phyloP scores from a whole-genome alignment of 495 filamentous ascomycete genomes.

The Aspergillus campestris region DNA sequence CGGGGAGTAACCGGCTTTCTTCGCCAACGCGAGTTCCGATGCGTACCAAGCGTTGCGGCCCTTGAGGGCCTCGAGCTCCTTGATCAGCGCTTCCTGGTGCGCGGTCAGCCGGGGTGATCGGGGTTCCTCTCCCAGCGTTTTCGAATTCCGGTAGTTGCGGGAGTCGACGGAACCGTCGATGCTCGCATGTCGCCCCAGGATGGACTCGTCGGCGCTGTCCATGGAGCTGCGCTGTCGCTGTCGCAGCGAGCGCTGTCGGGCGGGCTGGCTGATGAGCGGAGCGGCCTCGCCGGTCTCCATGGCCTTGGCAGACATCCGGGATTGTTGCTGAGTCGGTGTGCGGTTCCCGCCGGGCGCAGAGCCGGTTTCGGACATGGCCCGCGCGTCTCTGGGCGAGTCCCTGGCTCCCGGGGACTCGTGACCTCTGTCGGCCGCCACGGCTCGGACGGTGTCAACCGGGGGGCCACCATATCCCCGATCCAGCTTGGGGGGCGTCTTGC shows the following conservation, averaged over 20 bases:
- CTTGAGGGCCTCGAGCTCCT: slow-evolving; percentile 75
- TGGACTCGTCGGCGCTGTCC: slow-evolving; percentile 39
- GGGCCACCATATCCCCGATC: slow-evolving; percentile 39
- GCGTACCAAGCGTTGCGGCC: slow-evolving; percentile 94
- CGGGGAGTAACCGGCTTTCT: slow-evolving; percentile 76
- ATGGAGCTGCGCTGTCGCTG: slow-evolving; percentile 35
- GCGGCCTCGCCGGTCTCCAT: slow-evolving; percentile 44
- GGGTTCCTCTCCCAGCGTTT: slow-evolving; percentile 33
- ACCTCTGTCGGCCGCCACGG: slow-evolving; percentile 37
- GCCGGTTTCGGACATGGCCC: slow-evolving; percentile 19
- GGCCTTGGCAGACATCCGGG: slow-evolving; percentile 33
- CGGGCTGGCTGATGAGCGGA: slow-evolving; percentile 33
- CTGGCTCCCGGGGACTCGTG: slow-evolving; percentile 47
- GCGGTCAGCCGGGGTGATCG: slow-evolving; percentile 37
- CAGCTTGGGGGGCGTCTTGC: slow-evolving; percentile 52
- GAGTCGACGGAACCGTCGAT: slow-evolving; percentile 38
- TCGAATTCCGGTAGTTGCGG: slow-evolving; percentile 32
- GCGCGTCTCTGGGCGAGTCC: slow-evolving; percentile 39
- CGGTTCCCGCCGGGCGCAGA: slow-evolving; percentile 48
- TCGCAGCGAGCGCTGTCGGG: slow-evolving; percentile 37
- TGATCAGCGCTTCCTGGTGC: slow-evolving; percentile 50
- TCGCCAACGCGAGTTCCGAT: slow-evolving; percentile 83
- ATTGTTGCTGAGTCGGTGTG: slow-evolving; percentile 49
- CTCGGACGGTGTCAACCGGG: slow-evolving; percentile 42
- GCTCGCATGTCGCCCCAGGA: slow-evolving; percentile 34